These are phyloP conservation scores for Sporothrix mexicana DNA, from an alignment of 2,329 filamentous ascomycete species.

Conservation along the genomic window DNA sequence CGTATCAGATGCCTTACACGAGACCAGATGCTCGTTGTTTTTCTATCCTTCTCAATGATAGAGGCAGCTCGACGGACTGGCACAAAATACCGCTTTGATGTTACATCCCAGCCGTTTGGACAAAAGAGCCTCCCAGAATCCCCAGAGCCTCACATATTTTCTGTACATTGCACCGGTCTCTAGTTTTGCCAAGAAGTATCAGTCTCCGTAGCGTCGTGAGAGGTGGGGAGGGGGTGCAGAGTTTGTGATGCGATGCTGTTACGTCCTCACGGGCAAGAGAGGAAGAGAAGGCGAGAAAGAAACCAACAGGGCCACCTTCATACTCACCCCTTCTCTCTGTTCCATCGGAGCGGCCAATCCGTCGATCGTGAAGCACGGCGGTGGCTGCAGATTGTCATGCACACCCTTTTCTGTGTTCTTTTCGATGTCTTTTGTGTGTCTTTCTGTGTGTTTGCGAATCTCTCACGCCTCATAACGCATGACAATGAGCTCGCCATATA, in stretches of 20 bases:
- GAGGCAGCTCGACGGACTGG: not conserved
- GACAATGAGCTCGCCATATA: slow-evolving; percentile 24
- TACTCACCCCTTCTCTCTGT: not conserved
- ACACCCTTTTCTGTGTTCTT: not conserved
- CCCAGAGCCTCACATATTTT: slow-evolving; percentile 3
- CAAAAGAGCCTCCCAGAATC: not conserved
- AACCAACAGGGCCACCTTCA: not conserved
- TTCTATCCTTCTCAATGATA: not conserved
- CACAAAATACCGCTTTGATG: slow-evolving; percentile 7
- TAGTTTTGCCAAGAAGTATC: slow-evolving; percentile 30
- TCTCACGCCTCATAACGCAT: slow-evolving; percentile 8
- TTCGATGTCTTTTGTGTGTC: no score
- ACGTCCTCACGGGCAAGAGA: not conserved
- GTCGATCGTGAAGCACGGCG: slow-evolving; percentile 26
- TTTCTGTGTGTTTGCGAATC: no score
- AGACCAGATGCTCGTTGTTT: slow-evolving; percentile 8
- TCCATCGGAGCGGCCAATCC: not conserved
- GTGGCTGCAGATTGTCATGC: slow-evolving; percentile 23
- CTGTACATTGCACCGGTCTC: no score
- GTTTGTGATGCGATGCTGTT: slow-evolving; percentile 27
- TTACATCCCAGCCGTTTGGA: not conserved
- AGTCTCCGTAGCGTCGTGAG: slow-evolving; percentile 9
- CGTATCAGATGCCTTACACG: slow-evolving; percentile 8
- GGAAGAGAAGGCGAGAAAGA: not conserved
- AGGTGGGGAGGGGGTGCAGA: not conserved